Evolutionary conservation across 352 stramenopile genomes (phyloP), one percentile per base, ranked within the genome.

Genomic region (Pythium monospermum): DNA sequence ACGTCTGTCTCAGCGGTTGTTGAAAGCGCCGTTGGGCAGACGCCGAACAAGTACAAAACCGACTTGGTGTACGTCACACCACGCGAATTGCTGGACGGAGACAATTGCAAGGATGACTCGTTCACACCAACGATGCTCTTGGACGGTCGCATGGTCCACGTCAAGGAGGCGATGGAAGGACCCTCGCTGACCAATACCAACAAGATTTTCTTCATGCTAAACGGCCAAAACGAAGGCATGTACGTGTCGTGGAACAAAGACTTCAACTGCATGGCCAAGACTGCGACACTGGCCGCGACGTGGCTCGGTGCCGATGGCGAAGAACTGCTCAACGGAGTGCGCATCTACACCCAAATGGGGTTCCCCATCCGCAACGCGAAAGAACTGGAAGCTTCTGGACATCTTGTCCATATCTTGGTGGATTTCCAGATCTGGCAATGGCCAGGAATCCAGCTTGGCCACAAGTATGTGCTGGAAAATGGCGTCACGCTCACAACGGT

Each of bases 131-230:
- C 47, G 10, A 25, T 73, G 28, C 41, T 89, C 18, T 50, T 71
- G 21, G 53, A 31, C 15, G 76, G 73, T 31, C 66, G 69, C 33
- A 15, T 70, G 0, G 47, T 69, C 6, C 62, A 49, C 33, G 76
- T 89, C n/a, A 80, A 64, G 35, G 55, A 84, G 19, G 67, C 79
- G 4, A 89, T 87, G 73, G 63, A 80, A 26, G 22, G 45, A 31
- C 62, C 58, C 3, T 30, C 53, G 22, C 47, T 62, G 10, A 62
- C 63, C 28, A 13, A 22, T 12, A 50, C 64, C 6, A 66, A 89
- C 70, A 69, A 68, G 53, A 51, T 88, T 36, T 93, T 93, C 49
- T 83, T 93, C 64, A 83, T 93, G 73, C 76, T 93, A 57, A 93
- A 93, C 44, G 82, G 82, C 11, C 73, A 59, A 15, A 93, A 91